Evolutionary conservation across 352 stramenopile genomes (phyloP).

Genomic region (Elongisporangium prolatum): DNA sequence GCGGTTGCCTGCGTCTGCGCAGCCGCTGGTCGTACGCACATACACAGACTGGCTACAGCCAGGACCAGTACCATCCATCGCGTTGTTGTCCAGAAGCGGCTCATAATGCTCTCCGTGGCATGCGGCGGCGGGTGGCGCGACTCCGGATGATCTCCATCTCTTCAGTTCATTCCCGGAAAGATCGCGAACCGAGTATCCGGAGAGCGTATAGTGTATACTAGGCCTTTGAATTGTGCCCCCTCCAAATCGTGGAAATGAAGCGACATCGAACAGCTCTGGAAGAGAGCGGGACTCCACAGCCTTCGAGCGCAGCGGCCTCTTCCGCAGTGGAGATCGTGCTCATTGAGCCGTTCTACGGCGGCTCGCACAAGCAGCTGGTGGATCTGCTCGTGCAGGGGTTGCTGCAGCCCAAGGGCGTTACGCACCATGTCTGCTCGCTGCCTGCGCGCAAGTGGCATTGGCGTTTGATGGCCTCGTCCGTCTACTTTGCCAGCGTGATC

Average conservation of each 20-base stretch:
- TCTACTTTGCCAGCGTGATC: slow-evolving; percentile 18
- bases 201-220: not conserved
- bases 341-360: slow-evolving; percentile 35
- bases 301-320: not conserved
- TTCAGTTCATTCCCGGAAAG: not conserved
- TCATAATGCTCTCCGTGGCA: not conserved
- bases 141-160: not conserved
- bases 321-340: slow-evolving; percentile 20
- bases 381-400: slow-evolving; percentile 29
- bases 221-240: not conserved
- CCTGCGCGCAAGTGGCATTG: slow-evolving; percentile 50
- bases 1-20: not conserved
- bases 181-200: not conserved
- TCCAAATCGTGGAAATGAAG: slow-evolving; percentile 14
- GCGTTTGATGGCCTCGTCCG: slow-evolving; percentile 28
- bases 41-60: not conserved
- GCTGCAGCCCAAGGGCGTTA: slow-evolving; percentile 8
- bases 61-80: slow-evolving; percentile 6
- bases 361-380: slow-evolving; percentile 48
- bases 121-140: too few species aligned
- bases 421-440: slow-evolving; percentile 21
- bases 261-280: slow-evolving; percentile 1
- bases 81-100: not conserved
- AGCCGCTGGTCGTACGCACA: not conserved
- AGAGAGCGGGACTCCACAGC: not conserved